Evolutionary conservation across 768 basidiomycete species (phyloP).

Genomic region (Lentinula sp.): DNA sequence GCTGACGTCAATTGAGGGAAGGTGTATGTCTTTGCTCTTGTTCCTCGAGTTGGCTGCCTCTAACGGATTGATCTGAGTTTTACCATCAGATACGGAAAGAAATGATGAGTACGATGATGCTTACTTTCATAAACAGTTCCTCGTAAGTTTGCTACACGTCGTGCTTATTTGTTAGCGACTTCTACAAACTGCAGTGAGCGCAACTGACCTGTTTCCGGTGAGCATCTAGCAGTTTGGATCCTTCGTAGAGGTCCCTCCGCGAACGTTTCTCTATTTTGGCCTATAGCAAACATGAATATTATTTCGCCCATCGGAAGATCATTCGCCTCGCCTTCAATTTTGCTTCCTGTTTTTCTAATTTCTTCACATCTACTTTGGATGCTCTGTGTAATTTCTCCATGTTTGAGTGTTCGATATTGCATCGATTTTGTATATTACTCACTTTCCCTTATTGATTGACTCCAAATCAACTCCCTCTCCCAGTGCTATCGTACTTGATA

Average conservation of each 20-base stretch:
- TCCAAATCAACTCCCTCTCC: conserved; percentile 84
- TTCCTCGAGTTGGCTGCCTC: conserved; percentile 79
- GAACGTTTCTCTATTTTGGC: conserved; percentile 98
- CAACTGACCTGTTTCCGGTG: conserved; percentile 74
- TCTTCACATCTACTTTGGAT: conserved; percentile 90
- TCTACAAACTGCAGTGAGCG: background rate
- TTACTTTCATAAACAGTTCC: conserved; percentile 97
- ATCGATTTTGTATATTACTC: conserved; percentile 18
- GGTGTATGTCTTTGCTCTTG: conserved; percentile 96
- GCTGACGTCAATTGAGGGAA: conserved; percentile 92
- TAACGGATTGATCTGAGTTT: conserved; percentile 78
- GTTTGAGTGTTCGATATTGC: background rate
- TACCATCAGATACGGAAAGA: background rate
- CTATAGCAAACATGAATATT: conserved; percentile 25
- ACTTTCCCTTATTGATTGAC: conserved; percentile 94
- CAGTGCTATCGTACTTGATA: conserved; percentile 76
- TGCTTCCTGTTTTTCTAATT: conserved; percentile 94
- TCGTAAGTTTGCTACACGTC: conserved; percentile 83
- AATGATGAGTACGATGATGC: background rate
- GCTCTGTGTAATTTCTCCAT: conserved; percentile 40
- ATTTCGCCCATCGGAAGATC: background rate
- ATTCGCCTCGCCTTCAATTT: conserved; percentile 67
- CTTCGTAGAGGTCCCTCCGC: conserved; percentile 87
- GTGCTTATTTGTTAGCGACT: conserved; percentile 3
- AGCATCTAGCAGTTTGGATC: conserved; percentile 90